Base-by-base conservation (phyloP, 805 yeast species). In the Vanderwaltozyma verrucispora region DNA sequence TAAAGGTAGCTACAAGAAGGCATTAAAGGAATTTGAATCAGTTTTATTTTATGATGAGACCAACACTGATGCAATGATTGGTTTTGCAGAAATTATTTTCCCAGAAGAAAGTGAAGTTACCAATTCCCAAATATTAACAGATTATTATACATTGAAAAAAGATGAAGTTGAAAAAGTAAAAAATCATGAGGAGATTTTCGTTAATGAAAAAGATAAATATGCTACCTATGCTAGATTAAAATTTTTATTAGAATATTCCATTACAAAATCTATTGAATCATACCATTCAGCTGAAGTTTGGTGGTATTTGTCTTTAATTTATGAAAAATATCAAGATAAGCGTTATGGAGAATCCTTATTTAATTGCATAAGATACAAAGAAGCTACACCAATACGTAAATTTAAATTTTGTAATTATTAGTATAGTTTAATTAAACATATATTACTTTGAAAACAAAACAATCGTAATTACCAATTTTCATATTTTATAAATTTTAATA, bases 311-410 rank as follows among this genome's bases (percentile, higher is more conserved):
- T 72, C 85, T 2, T 59, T 67, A 45, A 68, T 82, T 17, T 80
- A 80, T 53, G 87, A 78, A 44, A 62, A 52, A 19, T 60, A 71
- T 34, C 75, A 72, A 32, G 82, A 78, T 41, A 68, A 68, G 42
- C 58, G 64, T 16, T 56, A 61, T 27, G 65, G 72, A 42, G 69
- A 69, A 23, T 64, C 78, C 8, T 61, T 82, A 39, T 72, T 85
- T 77, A 71, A 63, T 47, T 71, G 82, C 55, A 71, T 83, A 11
- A 76, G 73, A 46, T 64, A 78, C 43, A 85, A 77, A 49, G 81
- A 77, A 45, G 51, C 53, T 5, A 64, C 79, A 36, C 80, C 85
- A 3, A 77, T 78, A 14, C 61, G 73, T 14, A 57, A 56, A 7
- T 62, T 60, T 41, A 48, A 49, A 38, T 49, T 30, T 33, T 56